These are phyloP conservation scores for Dalechampia spathulata DNA, from an alignment of 441 rosid species.

Conservation along the genomic window DNA sequence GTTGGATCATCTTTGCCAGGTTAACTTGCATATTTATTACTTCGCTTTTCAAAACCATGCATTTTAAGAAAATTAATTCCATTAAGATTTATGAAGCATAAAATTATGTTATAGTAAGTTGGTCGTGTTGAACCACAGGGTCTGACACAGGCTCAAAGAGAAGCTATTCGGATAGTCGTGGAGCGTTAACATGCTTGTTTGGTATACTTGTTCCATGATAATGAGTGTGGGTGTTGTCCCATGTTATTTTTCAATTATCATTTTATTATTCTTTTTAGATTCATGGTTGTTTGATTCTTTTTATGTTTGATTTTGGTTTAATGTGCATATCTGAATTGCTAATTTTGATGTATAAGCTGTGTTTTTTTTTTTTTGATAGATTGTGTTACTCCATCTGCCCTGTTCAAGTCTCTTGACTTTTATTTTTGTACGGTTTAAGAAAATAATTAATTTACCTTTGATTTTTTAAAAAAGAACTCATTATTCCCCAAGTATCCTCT, in stretches of 20 bases:
- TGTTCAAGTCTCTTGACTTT: too few relatives aligned
- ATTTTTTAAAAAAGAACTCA: too few relatives aligned
- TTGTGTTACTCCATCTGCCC: too few relatives aligned
- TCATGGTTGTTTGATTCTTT: too few relatives aligned
- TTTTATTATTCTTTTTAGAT: too few relatives aligned
- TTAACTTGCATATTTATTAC: conserved; percentile 14
- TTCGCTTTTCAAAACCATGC: background rate
- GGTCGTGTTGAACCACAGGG: conserved; percentile 30
- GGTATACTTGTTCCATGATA: too few relatives aligned
- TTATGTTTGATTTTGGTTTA: too few relatives aligned
- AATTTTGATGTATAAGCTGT: background rate
- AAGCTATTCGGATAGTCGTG: conserved; percentile 40
- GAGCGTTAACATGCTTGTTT: conserved; percentile 25
- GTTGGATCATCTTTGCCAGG: conserved; percentile 71
- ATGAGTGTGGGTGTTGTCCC: background rate
- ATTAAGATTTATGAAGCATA: background rate
- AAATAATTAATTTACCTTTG: too few relatives aligned
- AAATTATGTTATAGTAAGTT: background rate
- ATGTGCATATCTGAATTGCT: background rate
- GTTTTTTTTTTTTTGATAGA: too few relatives aligned
- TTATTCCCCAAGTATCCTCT: too few relatives aligned
- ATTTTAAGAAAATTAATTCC: background rate
- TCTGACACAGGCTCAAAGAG: conserved; percentile 41
- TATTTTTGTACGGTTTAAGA: too few relatives aligned
- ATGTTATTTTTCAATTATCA: too few relatives aligned